These are phyloP conservation scores for Coemansia sp. DNA, from an alignment of 192 early-diverging fungal species.

Conservation along the genomic window DNA sequence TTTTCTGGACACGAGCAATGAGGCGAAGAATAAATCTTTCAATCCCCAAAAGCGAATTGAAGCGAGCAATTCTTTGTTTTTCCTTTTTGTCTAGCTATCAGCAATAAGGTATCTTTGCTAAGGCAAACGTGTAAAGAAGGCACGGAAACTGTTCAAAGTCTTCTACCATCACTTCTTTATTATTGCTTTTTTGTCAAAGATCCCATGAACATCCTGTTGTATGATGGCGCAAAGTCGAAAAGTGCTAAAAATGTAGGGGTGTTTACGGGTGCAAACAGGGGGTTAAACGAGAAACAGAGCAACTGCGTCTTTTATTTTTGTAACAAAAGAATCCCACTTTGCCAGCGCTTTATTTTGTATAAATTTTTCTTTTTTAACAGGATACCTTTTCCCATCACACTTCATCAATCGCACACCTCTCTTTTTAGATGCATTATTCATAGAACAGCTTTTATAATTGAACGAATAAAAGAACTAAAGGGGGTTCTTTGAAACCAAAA, in stretches of 20 bases:
- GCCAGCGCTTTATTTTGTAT: background rate
- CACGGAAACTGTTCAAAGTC: no score
- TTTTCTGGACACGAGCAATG: background rate
- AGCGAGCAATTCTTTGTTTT: background rate
- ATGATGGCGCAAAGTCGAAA: no score
- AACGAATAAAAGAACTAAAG: no score
- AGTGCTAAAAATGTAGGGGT: no score
- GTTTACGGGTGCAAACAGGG: background rate
- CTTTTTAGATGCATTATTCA: constrained; percentile 10
- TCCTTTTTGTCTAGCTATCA: constrained; percentile 3
- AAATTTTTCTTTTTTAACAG: background rate
- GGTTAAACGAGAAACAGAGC: background rate
- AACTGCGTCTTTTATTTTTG: background rate
- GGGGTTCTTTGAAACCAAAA: no score
- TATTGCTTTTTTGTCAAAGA: constrained; percentile 1
- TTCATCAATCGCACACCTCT: background rate
- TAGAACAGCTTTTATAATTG: background rate
- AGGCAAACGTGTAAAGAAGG: no score
- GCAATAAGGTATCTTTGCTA: background rate
- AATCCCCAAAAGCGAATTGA: background rate
- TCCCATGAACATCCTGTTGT: background rate
- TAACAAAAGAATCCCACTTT: background rate
- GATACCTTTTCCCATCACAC: background rate
- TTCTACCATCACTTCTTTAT: background rate
- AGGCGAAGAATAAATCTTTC: no score